These are phyloP conservation scores for Chloroidium sp. DNA, from an alignment of 163 green algal species.

Conservation along the genomic window DNA sequence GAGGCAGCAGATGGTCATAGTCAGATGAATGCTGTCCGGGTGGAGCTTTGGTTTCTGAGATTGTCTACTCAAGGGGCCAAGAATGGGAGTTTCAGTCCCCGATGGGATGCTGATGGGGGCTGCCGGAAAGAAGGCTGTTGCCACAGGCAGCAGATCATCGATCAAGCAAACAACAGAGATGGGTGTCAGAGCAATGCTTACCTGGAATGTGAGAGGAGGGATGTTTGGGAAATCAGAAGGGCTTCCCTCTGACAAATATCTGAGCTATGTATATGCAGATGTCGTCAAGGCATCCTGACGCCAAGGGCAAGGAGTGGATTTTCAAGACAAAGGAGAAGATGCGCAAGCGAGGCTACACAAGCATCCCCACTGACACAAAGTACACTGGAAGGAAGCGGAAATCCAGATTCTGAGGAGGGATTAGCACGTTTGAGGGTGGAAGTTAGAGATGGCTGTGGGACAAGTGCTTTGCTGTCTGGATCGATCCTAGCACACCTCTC, in stretches of 20 bases:
- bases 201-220: background rate
- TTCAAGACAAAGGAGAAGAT: slow-evolving; percentile 88
- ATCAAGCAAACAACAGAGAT: no score
- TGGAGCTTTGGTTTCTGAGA: background rate
- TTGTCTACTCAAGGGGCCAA: no score
- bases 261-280: slow-evolving; percentile 1
- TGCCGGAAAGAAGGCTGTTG: no score
- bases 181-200: background rate
- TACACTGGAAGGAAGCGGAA: slow-evolving; percentile 87
- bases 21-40: background rate
- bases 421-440: no score
- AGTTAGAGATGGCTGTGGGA: no score
- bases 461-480: no score
- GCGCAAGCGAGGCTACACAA: slow-evolving; percentile 58
- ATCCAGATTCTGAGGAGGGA: slow-evolving; percentile 25
- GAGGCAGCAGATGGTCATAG: background rate
- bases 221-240: background rate
- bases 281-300: slow-evolving; percentile 23
- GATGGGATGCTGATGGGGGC: no score
- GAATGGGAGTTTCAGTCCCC: background rate
- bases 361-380: slow-evolving; percentile 68
- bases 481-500: no score
- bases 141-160: no score
- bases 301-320: slow-evolving; percentile 70
- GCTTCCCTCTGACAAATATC: background rate